Conservation (phyloP, 768 basidiomycete species). For the Rhizopogon vesiculosus region DNA sequence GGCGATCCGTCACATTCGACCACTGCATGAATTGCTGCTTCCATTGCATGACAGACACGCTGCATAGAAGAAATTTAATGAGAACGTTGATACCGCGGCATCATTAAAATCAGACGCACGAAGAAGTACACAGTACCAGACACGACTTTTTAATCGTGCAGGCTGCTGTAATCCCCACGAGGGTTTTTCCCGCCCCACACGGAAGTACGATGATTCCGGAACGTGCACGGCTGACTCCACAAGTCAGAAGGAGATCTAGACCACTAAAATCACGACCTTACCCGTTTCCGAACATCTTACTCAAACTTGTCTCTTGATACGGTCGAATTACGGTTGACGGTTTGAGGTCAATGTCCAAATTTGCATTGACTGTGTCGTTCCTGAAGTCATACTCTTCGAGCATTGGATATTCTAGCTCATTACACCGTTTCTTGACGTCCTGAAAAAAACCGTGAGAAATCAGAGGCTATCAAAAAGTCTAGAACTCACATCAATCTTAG, state of each 20-base stretch:
- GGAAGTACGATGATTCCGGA: slow-evolving; percentile 98
- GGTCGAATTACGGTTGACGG: slow-evolving; percentile 96
- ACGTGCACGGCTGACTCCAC: slow-evolving; percentile 74
- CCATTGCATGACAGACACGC: slow-evolving; percentile 98
- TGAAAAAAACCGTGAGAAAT: slow-evolving; percentile 24
- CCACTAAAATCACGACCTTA: slow-evolving; percentile 27
- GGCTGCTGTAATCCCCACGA: slow-evolving; percentile 99
- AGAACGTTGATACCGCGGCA: neutral
- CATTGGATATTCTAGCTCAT: slow-evolving; percentile 96
- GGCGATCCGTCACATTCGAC: slow-evolving; percentile 95
- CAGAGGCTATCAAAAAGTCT: neutral
- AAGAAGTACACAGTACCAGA: slow-evolving; percentile 94
- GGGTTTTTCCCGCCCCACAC: slow-evolving; percentile 97
- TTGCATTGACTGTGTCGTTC: slow-evolving; percentile 93
- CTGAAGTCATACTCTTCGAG: slow-evolving; percentile 99
- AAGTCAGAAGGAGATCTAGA: slow-evolving; percentile 1
- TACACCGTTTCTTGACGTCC: slow-evolving; percentile 96
- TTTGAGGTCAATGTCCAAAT: slow-evolving; percentile 97
- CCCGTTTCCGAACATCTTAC: slow-evolving; percentile 99
- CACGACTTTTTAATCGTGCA: slow-evolving; percentile 99
- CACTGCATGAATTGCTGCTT: slow-evolving; percentile 97
- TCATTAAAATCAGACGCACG: slow-evolving; percentile 51
- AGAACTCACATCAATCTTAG: slow-evolving; percentile 79
- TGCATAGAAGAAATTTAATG: slow-evolving; percentile 21
- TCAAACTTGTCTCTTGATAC: slow-evolving; percentile 97